Conservation (phyloP, 2,329 filamentous ascomycete genomes). For the Sordariomycetes sp. region DNA sequence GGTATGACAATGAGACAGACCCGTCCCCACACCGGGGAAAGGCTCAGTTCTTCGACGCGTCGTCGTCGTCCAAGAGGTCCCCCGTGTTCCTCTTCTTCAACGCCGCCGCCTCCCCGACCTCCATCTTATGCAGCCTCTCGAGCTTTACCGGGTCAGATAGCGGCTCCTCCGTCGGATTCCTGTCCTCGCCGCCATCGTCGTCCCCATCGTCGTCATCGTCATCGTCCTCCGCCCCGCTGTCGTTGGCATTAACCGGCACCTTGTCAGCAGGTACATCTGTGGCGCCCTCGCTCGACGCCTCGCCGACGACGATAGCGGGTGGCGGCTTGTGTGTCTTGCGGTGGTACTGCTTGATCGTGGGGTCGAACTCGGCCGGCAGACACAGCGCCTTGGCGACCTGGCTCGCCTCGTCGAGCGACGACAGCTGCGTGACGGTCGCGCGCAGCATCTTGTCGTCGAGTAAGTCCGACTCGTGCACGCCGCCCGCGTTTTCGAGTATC, state of each 20-base stretch:
- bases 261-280: conserved; percentile 10
- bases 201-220: conserved; percentile 29
- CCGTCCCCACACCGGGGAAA: background rate
- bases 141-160: conserved; percentile 32
- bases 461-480: conserved; percentile 44
- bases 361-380: conserved; percentile 48
- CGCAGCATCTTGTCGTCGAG: conserved; percentile 34
- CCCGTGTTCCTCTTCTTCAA: conserved; percentile 24
- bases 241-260: conserved; percentile 19
- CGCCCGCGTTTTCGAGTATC: conserved; percentile 54
- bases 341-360: conserved; percentile 45
- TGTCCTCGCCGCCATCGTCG: conserved; percentile 13
- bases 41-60: background rate
- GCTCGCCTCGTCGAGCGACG: conserved; percentile 50
- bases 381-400: conserved; percentile 50
- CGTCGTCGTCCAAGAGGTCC: conserved; percentile 21
- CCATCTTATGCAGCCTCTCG: conserved; percentile 44
- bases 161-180: conserved; percentile 12
- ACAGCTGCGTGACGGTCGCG: conserved; percentile 39
- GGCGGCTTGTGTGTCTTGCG: conserved; percentile 8
- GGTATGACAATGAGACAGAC: background rate
- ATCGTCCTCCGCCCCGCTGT: conserved; percentile 25
- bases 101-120: conserved; percentile 42
- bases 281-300: conserved; percentile 7
- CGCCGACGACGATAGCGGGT: conserved; percentile 1